Evolutionary conservation across 257 asterid species (phyloP), one percentile per base, ranked within the genome.

Genomic region (Solanum appendiculatum): DNA sequence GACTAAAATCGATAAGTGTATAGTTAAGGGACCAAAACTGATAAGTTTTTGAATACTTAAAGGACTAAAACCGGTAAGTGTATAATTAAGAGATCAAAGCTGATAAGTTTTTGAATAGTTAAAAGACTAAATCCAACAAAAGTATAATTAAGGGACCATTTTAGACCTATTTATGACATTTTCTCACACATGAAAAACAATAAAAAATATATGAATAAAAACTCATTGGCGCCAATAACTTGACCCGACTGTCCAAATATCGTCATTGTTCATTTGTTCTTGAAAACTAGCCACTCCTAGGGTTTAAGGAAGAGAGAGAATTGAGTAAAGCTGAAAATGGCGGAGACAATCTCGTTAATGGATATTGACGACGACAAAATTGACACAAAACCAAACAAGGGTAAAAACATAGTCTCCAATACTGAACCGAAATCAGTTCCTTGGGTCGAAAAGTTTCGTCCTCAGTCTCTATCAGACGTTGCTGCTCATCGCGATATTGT

Each of bases 381-480:
- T 21, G 85, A 56, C 82, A 16, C 89, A 23, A 86, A 86, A 88
- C 80, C 84, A 31, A 87, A 66, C 91, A 93, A 96, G 93, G 98
- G 97, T 36, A 94, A 93, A 89, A 87, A 75, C 90, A 92, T 88
- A 37, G 90, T 89, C 88, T 86, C 91, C 81, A 73, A 87, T 66
- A 81, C 91, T 14, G 94, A 91, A 86, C 23, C 96, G 51, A 94
- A 87, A 89, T 91, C 97, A 86, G 92, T 91, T 20, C 99, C 99
- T 44, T 97, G 99, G 99, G 99, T 97, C 73, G 99, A 97, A 93
- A 96, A 97, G 91, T 93, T 92, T 91, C 98, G 99, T 63, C 99
- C 99, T 64, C 98, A 96, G 86, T 93, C 99, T 48, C 96, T 97
- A 9, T 94, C 95, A 83, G 99, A 97, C 91, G 99, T 97, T 84